Evolutionary conservation across 352 stramenopile species (phyloP), one percentile per base, ranked within the genome.

Genomic region (Peronosclerospora sorghi): DNA sequence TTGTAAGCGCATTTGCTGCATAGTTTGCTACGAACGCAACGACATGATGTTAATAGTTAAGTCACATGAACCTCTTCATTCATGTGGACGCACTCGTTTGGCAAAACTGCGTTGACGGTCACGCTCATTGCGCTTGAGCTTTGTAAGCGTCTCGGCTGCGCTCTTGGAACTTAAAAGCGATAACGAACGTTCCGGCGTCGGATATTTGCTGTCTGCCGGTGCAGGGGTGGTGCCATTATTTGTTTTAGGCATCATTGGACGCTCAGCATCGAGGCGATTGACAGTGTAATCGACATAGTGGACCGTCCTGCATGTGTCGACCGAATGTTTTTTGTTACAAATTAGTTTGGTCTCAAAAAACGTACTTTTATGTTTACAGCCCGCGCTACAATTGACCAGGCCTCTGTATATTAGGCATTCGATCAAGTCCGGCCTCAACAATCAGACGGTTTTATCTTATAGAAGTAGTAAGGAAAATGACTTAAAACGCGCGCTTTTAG

Each of bases 51-150:
- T 6, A 29, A 41, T 35, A 1, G 30, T 42, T 32, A 41, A 42
- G 41, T 34, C n/a, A 32, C 27, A n/a, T 9, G 13, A 38, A 10
- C 21, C 5, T n/a, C 15, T 32, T 26, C 23, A 41, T 14, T n/a
- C 44, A 5, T 18, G 28, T 27, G 24, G 35, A n/a, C 1, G 28
- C 45, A 82, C 69, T 38, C 70, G 60, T 45, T 79, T 78, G 53
- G 72, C 56, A 21, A 67, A 60, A 28, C 56, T 77, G 46, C 65
- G 68, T 35, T 68, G 57, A 35, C 71, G 68, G 47, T 83, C 71
- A 43, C 71, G 71, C 21, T 73, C 71, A 50, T 83, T 83, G 42
- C 71, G 68, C 2, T 58, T 53, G 39, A 53, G 43, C 28, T 72
- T 72, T 39, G 65, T 69, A 27, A 59, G 51, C 32, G 46, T 29